Percentiles rank a stretch among this genome's conserved stretches.
Evolutionary conservation across 2,329 filamentous ascomycete species (phyloP).

Genomic region (Meredithiella fracta): DNA sequence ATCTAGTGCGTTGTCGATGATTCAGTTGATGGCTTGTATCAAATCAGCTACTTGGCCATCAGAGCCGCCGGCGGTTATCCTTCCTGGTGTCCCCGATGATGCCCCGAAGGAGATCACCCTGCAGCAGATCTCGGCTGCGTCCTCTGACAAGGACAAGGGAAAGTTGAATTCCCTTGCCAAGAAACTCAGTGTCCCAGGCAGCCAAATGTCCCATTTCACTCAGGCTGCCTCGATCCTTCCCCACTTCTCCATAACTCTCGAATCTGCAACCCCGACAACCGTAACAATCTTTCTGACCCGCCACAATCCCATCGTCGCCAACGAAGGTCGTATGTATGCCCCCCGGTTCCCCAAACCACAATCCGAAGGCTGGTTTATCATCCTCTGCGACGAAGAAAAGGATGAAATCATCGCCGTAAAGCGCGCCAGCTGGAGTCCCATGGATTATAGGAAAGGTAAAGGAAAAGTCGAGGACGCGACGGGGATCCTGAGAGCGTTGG

Average conservation of each 20-base stretch:
- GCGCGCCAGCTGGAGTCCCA: slow-evolving; percentile 54
- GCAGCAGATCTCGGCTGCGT: slow-evolving; percentile 26
- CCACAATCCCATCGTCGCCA: slow-evolving; percentile 46
- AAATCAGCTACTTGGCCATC: slow-evolving; percentile 86
- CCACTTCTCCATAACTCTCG: slow-evolving; percentile 42
- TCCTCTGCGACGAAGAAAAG: slow-evolving; percentile 48
- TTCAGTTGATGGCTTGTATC: slow-evolving; percentile 74
- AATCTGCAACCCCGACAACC: slow-evolving; percentile 24
- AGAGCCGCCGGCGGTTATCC: slow-evolving; percentile 60
- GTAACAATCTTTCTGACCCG: slow-evolving; percentile 50
- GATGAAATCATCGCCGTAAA: slow-evolving; percentile 80
- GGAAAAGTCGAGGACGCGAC: slow-evolving; percentile 15
- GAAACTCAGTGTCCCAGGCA: slow-evolving; percentile 32
- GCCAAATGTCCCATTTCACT: slow-evolving; percentile 30
- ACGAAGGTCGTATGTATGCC: slow-evolving; percentile 63
- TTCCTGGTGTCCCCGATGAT: slow-evolving; percentile 48
- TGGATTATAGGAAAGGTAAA: slow-evolving; percentile 14
- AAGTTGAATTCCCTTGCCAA: slow-evolving; percentile 24
- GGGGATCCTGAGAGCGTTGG: slow-evolving; percentile 12
- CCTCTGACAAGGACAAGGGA: background rate
- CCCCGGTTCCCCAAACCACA: slow-evolving; percentile 88
- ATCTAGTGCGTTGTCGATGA: slow-evolving; percentile 64
- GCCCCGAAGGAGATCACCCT: slow-evolving; percentile 24
- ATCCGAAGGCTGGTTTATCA: slow-evolving; percentile 80
- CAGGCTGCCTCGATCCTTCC: slow-evolving; percentile 53